These are phyloP conservation scores for Polygonum aviculare DNA, from an alignment of 148 eudicot species.

Conservation along the genomic window DNA sequence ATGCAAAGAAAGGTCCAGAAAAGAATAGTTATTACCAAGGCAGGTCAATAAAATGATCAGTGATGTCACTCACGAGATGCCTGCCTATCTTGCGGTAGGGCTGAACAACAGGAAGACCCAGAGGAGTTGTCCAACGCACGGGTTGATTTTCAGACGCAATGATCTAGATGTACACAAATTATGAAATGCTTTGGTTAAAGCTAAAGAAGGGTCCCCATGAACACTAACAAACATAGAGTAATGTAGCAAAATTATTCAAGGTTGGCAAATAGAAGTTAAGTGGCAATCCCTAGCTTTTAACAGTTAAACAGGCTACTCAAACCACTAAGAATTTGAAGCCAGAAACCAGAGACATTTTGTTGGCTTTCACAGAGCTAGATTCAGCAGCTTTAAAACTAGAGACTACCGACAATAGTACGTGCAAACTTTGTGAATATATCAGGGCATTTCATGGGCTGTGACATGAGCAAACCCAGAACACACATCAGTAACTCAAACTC, in stretches of 20 bases:
- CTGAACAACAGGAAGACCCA: slow-evolving; percentile 98
- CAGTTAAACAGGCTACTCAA: too few species aligned
- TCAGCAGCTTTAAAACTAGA: background rate
- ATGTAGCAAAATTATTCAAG: background rate
- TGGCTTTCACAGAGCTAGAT: background rate
- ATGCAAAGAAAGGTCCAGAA: background rate
- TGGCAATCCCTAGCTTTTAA: background rate
- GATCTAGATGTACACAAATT: slow-evolving; percentile 30
- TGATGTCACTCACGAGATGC: slow-evolving; percentile 45
- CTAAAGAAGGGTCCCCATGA: background rate
- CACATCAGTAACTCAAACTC: background rate
- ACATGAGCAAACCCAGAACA: background rate
- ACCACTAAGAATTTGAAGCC: background rate
- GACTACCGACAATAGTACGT: background rate
- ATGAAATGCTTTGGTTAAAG: background rate
- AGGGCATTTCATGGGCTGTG: background rate
- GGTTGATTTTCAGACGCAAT: slow-evolving; percentile 89
- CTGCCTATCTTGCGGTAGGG: slow-evolving; percentile 69
- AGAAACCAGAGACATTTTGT: background rate
- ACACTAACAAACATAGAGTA: background rate
- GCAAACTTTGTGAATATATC: background rate
- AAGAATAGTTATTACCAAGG: background rate
- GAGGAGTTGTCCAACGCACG: slow-evolving; percentile 86
- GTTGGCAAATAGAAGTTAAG: background rate
- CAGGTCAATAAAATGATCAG: background rate